Base-by-base conservation (phyloP, 140 eudicot species). In the Ambrosia hybrid region DNA sequence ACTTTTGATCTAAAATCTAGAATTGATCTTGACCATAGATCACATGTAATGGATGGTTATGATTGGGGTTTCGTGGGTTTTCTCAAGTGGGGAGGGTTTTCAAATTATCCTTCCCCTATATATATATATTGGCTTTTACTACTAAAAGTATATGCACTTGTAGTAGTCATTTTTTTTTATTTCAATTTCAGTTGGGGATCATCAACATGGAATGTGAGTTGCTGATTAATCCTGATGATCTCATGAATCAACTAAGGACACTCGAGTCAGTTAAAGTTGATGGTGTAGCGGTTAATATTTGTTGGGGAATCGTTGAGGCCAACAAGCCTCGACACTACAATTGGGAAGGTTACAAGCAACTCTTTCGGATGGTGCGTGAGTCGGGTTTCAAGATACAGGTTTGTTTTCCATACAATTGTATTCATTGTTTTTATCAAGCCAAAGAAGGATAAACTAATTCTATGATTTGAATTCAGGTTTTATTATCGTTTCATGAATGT, bases 291-390 rank as follows among this genome's bases (percentile, higher is more conserved):
- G 96, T 93, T 79, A 96, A 93, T 73, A 85, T 96, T 72, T 93
- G 98, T 94, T 90, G 97, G 97, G 98, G 98, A 5, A 84, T 93
- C 65, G 98, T 93, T 12, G 98, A 93, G 78, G 85, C 89, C 45
- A 84, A 87, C 69, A 74, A 67, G 58, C 98, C 98, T 3, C 97
- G 87, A 26, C 86, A 83, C 43, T 93, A 93, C 68, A 82, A 87
- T 39, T 88, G 98, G 98, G 82, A 75, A 73, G 97, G 97, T 34
- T 93, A 93, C 85, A 90, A 65, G 78, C 83, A 76, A 61, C 94
- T 90, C 52, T 93, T 93, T 66, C 78, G 81, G 73, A 84, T 93
- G 15, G 97, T 86, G 34, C 92, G 87, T 36, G 82, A 76, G 43
- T 88, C 88, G 53, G 78, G 74, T 49, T 86, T 93, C 39, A 93